phyloP scores from a whole-genome alignment of 2,329 filamentous ascomycete species.

The Colletotrichum sp. region DNA sequence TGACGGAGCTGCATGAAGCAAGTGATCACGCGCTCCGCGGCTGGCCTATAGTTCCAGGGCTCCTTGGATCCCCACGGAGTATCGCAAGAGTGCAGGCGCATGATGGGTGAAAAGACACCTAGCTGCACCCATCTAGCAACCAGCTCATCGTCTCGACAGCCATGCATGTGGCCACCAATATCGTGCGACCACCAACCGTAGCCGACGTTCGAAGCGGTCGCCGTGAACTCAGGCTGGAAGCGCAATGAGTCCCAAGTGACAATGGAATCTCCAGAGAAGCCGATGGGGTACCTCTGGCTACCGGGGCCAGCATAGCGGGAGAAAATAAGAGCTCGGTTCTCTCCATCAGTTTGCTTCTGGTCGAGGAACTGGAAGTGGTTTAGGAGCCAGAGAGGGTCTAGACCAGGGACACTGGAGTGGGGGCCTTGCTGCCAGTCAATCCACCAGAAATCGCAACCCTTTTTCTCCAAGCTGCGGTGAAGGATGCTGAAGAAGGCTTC shows the following conservation, averaged over 20 bases:
- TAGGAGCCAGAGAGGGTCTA: not conserved
- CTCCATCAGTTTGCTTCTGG: not conserved
- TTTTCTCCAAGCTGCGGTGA: not conserved
- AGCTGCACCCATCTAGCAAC: constrained; percentile 66
- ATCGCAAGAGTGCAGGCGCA: not conserved
- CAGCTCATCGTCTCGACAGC: constrained; percentile 62
- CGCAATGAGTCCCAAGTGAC: not conserved
- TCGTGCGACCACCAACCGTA: constrained; percentile 75
- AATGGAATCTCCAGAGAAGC: not conserved
- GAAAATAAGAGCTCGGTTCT: not conserved
- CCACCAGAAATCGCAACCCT: not conserved
- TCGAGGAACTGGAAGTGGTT: not conserved
- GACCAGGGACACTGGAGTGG: not conserved
- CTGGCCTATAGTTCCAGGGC: not conserved
- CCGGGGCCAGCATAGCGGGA: not conserved
- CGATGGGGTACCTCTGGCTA: not conserved
- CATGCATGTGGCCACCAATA: constrained; percentile 67
- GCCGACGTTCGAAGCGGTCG: constrained; percentile 54
- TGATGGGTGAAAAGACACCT: constrained; percentile 42
- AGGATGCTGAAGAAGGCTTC: not conserved
- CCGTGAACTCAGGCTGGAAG: not conserved
- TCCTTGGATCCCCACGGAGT: not conserved
- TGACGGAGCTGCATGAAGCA: not conserved
- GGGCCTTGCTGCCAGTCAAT: not conserved
- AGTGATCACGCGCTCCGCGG: not conserved